Evolutionary conservation across 176 grass and related monocot species (phyloP), one percentile per base, ranked within the genome.

Genomic region (Stipa capillata): DNA sequence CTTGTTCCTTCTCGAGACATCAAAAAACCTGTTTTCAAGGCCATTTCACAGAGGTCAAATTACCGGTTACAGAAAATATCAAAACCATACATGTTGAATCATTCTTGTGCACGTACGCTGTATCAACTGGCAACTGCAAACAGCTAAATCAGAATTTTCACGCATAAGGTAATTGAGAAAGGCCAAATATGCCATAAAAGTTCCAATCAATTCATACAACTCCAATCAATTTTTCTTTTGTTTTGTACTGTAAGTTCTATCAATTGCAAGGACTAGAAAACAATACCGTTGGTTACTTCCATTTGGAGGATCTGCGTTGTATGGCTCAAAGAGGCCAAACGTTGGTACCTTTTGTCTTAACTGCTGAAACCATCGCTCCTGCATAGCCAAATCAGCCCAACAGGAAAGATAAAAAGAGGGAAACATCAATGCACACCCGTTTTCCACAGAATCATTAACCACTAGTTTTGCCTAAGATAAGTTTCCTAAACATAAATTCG

Each of bases 211-310:
- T 71, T 81, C 87, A 79, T 82, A 71, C 78, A 89, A 85, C 77
- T 89, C 50, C 83, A 89, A 82, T 89, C 82, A 85, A 85, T 89
- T 89, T 69, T 69, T 69, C 82, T 65, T 85, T 77, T 85, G 78
- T 72, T 81, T 77, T 85, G 77, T 39, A 63, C 78, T 9, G 29
- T 56, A 81, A 85, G 63, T 81, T 81, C 64, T 89, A 85, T 85
- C 82, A 85, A 85, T 85, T 85, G 70, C 71, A 89, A 85, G 34
- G 17, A 47, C 77, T 65, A 82, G 53, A 65, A 48, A 78, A 85
- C 78, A 82, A 65, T 32, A 82, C 33, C 65, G 72, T 77, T 89
- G 72, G 87, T 80, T 65, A 72, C 56, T 85, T 82, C n/a, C 83
- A 85, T 76, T 81, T 85, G 78, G 65, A 82, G 55, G 64, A 81